Conservation (phyloP, 2,329 filamentous ascomycete genomes). For the Ustilaginoidea virens region DNA sequence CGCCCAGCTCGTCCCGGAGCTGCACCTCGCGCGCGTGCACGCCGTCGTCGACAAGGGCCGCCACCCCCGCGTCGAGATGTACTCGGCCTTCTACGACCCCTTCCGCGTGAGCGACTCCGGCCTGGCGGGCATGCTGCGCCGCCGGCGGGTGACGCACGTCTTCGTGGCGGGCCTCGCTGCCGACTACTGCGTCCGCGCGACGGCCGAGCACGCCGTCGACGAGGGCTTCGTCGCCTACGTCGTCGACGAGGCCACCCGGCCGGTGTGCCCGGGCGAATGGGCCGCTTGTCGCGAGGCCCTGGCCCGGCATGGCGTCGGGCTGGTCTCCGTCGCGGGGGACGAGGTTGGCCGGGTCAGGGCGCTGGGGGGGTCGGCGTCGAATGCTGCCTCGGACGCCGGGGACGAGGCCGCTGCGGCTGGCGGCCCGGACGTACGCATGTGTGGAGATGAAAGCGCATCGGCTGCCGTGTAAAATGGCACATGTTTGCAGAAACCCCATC, state of each 20-base stretch:
- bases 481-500: too few relatives aligned
- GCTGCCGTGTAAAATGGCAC: too few relatives aligned
- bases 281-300: conserved; percentile 37
- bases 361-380: neutral
- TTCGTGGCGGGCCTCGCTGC: conserved; percentile 75
- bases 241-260: conserved; percentile 61
- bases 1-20: conserved; percentile 56
- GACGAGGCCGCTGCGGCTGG: too few relatives aligned
- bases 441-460: too few relatives aligned
- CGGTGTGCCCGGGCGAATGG: conserved; percentile 52
- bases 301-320: conserved; percentile 38
- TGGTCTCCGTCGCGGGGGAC: conserved; percentile 30
- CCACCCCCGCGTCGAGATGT: conserved; percentile 71
- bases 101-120: conserved; percentile 52
- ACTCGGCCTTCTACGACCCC: conserved; percentile 77
- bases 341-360: conserved; percentile 11
- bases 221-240: conserved; percentile 68
- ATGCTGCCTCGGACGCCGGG: neutral
- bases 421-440: too few relatives aligned
- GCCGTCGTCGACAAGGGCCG: conserved; percentile 63
- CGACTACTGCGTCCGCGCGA: conserved; percentile 78
- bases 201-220: conserved; percentile 60
- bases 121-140: conserved; percentile 41
- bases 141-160: conserved; percentile 53
- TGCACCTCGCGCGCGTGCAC: conserved; percentile 46